Evolutionary conservation across 257 asterid species (phyloP), one percentile per base, ranked within the genome.

Genomic region (Nemophila menziesii): DNA sequence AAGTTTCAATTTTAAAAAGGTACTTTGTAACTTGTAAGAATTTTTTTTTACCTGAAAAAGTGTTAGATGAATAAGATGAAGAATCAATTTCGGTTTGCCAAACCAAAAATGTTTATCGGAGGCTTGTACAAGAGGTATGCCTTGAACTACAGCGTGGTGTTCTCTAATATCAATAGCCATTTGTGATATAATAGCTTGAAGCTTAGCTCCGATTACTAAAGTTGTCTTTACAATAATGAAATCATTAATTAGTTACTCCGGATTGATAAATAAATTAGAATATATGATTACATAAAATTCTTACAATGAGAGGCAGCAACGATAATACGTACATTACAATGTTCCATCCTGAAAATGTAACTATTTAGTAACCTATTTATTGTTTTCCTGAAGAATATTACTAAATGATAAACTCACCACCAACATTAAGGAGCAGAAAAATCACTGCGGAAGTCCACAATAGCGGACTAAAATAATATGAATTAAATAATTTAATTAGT

Each of bases 151-250:
- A 1, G 94, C 93, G 46, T 90, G 98, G 43, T 75, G 78, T 62
- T 89, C 98, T 72, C 70, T 83, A 64, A 89, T 89, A 62, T 89
- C 95, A 36, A 89, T 59, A 24, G 98, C 98, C 98, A 89, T 89
- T 58, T 65, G 75, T 11, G 92, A 56, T 65, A 89, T 84, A 70
- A 89, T 80, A 23, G 87, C 79, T 58, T 89, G 98, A 21, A 89
- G 94, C 80, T 89, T 89, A 33, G 93, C 84, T 16, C 95, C 98
- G 24, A 81, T 75, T 66, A 96, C 82, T 77, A 85, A 72, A 59
- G 75, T 85, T 44, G 59, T 58, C 98, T 90, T 71, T 68, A 58
- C 13, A 37, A 11, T 2, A 41, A 65, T 46, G 52, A 50, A 51
- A 42, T 54, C 51, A 61, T 7, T n/a, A 54, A 66, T 72, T 56